Conservation (phyloP, 495 filamentous ascomycete species). For the Xylaria telfairii region DNA sequence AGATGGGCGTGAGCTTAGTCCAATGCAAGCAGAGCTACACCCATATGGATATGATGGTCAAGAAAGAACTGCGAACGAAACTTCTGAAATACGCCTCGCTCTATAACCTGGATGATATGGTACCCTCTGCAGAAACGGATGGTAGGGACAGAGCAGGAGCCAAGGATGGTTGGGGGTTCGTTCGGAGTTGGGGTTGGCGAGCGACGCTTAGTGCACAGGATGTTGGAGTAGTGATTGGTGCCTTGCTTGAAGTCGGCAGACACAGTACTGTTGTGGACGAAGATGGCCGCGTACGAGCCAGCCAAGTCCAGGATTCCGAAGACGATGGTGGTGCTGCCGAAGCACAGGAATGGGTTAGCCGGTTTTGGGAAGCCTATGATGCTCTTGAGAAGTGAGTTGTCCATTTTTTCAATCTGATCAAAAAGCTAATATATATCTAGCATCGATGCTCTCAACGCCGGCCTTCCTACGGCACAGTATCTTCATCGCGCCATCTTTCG, state of each 20-base stretch:
- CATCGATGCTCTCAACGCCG: conserved; percentile 75
- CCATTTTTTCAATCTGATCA: conserved; percentile 25
- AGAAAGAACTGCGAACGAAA: conserved; percentile 83
- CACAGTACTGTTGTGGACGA: conserved; percentile 43
- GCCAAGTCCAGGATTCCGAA: conserved; percentile 49
- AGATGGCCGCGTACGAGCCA: conserved; percentile 42
- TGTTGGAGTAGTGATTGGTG: conserved; percentile 86
- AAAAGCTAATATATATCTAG: conserved; percentile 45
- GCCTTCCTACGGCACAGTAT: conserved; percentile 82
- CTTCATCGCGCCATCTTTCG: conserved; percentile 93
- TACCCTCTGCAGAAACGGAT: conserved; percentile 69
- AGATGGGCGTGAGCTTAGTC: conserved; percentile 93
- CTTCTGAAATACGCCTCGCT: conserved; percentile 86
- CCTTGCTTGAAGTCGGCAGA: conserved; percentile 88
- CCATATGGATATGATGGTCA: conserved; percentile 98
- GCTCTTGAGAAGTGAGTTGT: conserved; percentile 71
- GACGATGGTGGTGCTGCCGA: conserved; percentile 53
- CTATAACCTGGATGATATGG: conserved; percentile 91
- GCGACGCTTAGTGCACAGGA: conserved; percentile 91
- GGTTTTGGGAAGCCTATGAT: conserved; percentile 96
- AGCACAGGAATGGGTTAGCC: conserved; percentile 69
- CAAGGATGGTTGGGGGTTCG: conserved; percentile 94
- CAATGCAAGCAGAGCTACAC: conserved; percentile 96
- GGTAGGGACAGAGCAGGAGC: conserved; percentile 61
- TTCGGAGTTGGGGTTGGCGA: conserved; percentile 97